A percentile compares a stretch with the other conserved stretches of the same genome.
These are phyloP conservation scores for Suillus subalutaceus DNA, from an alignment of 768 basidiomycete species.

Conservation along the genomic window DNA sequence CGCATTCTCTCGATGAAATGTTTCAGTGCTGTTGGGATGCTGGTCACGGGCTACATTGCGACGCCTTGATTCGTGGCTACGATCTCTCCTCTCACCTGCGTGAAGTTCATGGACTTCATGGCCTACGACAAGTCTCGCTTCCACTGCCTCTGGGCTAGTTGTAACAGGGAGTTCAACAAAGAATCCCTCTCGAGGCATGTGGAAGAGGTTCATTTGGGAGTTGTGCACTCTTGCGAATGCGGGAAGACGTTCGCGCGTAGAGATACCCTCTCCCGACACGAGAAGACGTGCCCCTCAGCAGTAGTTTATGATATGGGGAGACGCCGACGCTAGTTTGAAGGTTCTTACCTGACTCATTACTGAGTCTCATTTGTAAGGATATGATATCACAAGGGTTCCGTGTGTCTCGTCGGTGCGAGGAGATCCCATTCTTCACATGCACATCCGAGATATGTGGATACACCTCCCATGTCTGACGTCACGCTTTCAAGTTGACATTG, in stretches of 20 bases:
- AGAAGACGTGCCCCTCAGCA: background rate
- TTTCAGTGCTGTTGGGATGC: background rate
- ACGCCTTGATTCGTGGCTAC: background rate
- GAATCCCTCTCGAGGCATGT: conserved; percentile 19
- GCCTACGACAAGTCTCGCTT: too few species aligned
- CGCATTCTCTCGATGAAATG: background rate
- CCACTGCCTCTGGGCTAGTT: background rate
- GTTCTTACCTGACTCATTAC: background rate
- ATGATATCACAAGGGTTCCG: too few species aligned
- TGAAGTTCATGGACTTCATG: background rate
- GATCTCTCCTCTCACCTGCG: background rate
- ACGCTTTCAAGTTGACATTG: too few species aligned
- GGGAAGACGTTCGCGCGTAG: conserved; percentile 18
- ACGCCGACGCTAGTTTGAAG: background rate
- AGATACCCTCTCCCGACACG: conserved; percentile 23
- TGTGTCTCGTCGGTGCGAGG: background rate
- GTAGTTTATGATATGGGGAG: background rate
- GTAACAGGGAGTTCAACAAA: rapidly evolving
- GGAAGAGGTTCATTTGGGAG: conserved; percentile 26
- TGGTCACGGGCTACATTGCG: background rate
- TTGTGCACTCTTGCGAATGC: conserved; percentile 29
- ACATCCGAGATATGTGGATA: too few species aligned
- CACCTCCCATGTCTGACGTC: too few species aligned
- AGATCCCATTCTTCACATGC: too few species aligned
- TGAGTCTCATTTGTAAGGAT: background rate